Base-by-base conservation (phyloP, 805 yeast species). In the Ogataea wickerhamii region DNA sequence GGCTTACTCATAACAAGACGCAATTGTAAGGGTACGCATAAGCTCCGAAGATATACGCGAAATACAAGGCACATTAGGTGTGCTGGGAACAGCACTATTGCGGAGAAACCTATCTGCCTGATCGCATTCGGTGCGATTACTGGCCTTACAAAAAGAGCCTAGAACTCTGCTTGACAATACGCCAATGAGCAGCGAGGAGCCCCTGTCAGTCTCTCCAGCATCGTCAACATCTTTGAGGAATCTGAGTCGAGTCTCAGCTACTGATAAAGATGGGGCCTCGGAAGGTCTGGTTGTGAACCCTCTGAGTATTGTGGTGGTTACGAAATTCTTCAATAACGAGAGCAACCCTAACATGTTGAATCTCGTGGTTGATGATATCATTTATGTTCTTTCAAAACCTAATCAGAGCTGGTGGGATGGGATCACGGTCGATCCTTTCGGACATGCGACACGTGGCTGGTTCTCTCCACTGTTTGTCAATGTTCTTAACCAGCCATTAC, bases 401-500 rank as follows among this genome's bases (percentile, higher is more conserved):
- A 74, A 72, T 27, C 58, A 77, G 2, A 85, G 87, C 2, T 87
- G 95, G 96, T 86, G 94, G 93, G 95, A 87, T 58, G 95, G 96
- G 8, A 68, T 82, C 13, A 47, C 66, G 25, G 58, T 55, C 4
- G 60, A 59, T 26, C 57, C 63, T 2, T 59, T 54, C 14, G 73
- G 73, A 5, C 71, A 54, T 21, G 60, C 66, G 4, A 58, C 72
- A 5, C 70, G 94, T 53, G 96, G 96, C 49, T 87, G 95, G 95
- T 85, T 87, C 64, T 95, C 95, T 13, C 73, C 73, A 34, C 74
- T 73, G 41, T 80, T 73, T 58, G 78, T 78, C 19, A 68, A 73
- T 32, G 56, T 71, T 1, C 69, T 48, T 38, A 17, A 29, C 22
- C 22, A 17, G 14, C 17, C 33, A 12, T 14, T 8, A 26, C 29